Percentiles rank a stretch among this genome's conserved stretches.
These are phyloP conservation scores for Saccharomyces kudriavzevii DNA, from an alignment of 805 yeast species.

Conservation along the genomic window DNA sequence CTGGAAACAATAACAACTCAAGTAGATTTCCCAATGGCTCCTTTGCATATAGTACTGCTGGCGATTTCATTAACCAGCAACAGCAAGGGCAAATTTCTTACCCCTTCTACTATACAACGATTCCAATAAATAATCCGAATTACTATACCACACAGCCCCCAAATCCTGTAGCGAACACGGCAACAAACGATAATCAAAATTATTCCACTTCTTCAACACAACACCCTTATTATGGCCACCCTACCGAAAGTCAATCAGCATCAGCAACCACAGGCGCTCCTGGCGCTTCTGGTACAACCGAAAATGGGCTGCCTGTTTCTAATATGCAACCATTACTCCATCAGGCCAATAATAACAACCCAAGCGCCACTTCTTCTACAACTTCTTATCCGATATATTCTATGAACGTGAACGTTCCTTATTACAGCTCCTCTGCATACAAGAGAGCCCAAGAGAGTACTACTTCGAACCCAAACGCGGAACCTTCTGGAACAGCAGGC, in stretches of 20 bases:
- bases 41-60: not conserved
- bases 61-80: not conserved
- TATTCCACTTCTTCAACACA: not conserved
- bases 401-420: constrained; percentile 7
- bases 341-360: not conserved
- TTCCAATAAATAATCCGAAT: not conserved
- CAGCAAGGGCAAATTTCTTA: not conserved
- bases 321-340: not conserved
- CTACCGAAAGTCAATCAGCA: not conserved
- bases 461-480: not conserved
- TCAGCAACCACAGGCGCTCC: not conserved
- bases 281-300: not conserved
- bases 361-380: constrained; percentile 1
- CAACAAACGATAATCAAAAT: not conserved
- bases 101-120: not conserved
- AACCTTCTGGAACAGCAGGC: not conserved
- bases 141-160: not conserved
- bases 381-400: constrained; percentile 6
- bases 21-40: not conserved
- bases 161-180: not conserved
- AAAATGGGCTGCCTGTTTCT: not conserved
- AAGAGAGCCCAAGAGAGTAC: not conserved
- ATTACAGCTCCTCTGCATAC: constrained; percentile 4
- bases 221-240: not conserved
- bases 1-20: not conserved